phyloP scores from a whole-genome alignment of 2,329 filamentous ascomycete genomes.

The Ophiosphaerella narmari region DNA sequence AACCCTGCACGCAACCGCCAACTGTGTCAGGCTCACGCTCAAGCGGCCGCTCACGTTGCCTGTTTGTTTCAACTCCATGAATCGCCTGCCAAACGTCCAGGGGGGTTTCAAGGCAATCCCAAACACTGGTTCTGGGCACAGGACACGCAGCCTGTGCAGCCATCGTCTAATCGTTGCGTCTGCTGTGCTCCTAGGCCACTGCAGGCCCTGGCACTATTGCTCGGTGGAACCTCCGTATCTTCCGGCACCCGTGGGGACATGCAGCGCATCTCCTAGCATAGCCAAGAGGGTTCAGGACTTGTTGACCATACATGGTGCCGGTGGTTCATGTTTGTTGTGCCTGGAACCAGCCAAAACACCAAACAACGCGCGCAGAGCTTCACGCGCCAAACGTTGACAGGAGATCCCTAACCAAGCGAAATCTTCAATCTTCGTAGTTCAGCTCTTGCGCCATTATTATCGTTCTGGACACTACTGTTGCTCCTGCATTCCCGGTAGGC shows the following conservation, averaged over 20 bases:
- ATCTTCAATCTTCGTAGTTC: constrained; percentile 4
- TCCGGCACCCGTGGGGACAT: not conserved
- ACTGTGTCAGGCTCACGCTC: constrained; percentile 6
- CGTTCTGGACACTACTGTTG: constrained; percentile 7
- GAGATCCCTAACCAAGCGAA: constrained; percentile 23
- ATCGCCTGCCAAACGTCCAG: constrained; percentile 19
- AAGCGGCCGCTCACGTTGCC: not conserved
- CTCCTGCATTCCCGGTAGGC: constrained; percentile 5
- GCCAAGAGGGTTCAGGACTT: constrained; percentile 1
- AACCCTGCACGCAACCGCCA: constrained; percentile 13
- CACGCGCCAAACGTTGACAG: constrained; percentile 32
- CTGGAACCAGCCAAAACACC: constrained; percentile 21
- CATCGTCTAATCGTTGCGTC: constrained; percentile 16
- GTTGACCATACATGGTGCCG: constrained; percentile 4
- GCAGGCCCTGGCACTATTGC: constrained; percentile 25
- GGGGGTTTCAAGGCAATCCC: constrained; percentile 28
- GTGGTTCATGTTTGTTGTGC: constrained; percentile 31
- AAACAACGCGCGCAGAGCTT: constrained; percentile 43
- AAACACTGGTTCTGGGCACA: constrained; percentile 19
- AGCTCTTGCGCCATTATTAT: constrained; percentile 21
- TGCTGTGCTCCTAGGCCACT: constrained; percentile 26
- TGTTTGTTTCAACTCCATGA: constrained; percentile 27
- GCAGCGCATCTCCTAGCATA: constrained; percentile 4
- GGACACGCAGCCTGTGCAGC: constrained; percentile 29
- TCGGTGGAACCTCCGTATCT: constrained; percentile 18